Conservation (phyloP, 768 basidiomycete species). For the Lentinula detonsa region DNA sequence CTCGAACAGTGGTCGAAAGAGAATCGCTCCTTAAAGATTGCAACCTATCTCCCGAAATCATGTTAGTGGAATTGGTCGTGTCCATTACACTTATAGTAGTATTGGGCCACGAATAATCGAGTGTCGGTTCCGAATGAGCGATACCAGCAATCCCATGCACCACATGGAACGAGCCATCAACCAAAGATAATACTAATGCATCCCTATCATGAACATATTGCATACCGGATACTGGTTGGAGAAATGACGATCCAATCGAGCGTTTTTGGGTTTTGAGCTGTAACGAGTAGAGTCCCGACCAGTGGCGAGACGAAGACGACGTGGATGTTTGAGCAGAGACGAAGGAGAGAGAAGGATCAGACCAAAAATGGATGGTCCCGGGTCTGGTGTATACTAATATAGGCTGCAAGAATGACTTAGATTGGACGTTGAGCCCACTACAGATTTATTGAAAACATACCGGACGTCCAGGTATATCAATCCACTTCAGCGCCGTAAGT, state of each 20-base stretch:
- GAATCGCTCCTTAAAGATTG: background rate
- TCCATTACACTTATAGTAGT: conserved; percentile 19
- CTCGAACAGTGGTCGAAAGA: conserved; percentile 45
- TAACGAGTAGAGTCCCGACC: conserved; percentile 48
- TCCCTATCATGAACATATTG: conserved; percentile 46
- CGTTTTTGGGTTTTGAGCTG: conserved; percentile 38
- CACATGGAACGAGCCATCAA: conserved; percentile 68
- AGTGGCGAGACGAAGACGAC: conserved; percentile 16
- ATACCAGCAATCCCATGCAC: conserved; percentile 40
- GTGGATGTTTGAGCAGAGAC: background rate
- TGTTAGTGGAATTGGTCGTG: no score
- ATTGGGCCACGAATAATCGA: conserved; percentile 18
- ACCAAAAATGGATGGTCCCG: conserved; percentile 57
- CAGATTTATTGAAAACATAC: conserved; percentile 25
- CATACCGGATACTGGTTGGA: conserved; percentile 57
- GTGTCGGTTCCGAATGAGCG: conserved; percentile 29
- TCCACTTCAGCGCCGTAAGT: conserved; percentile 54
- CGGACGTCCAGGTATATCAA: conserved; percentile 29
- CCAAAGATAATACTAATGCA: conserved; percentile 48
- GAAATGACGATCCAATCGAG: conserved; percentile 52
- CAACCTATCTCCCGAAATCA: background rate
- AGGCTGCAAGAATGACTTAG: conserved; percentile 28
- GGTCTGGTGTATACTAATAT: conserved; percentile 57
- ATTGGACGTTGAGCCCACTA: background rate
- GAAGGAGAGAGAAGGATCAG: conserved; percentile 17